Evolutionary conservation across 768 basidiomycete genomes (phyloP), one percentile per base, ranked within the genome.

Genomic region (Macrolepiota dolichaula): DNA sequence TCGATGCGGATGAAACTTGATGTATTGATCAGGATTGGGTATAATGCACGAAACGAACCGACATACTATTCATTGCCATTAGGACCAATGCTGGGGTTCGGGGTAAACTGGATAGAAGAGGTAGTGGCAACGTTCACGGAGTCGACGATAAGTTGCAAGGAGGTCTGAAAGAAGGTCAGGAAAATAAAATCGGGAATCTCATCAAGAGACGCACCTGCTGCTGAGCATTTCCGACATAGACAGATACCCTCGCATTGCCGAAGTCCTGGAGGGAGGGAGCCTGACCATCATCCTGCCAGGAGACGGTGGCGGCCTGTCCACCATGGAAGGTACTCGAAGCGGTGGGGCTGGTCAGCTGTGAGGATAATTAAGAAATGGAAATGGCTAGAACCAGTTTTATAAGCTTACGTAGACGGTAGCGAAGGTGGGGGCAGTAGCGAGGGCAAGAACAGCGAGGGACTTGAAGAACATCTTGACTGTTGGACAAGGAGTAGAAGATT

Each of bases 1-100:
- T 89, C 82, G 68, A 90, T 74, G 51, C 91, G 90, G 69, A 95
- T 81, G 78, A 95, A 95, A 78, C 89, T 91, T 32, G 7, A 61
- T 2, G 24, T 19, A 25, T 17, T 36, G 2, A 44, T 67, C 50
- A 67, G 44, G 61, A 42, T 47, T 11, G 17, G 40, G 55, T 40
- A 24, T 40, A 38, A 13, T 13, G 37, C 2, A 10, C 27, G 55
- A n/a, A 32, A 22, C 32, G 35, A 24, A 22, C 24, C 32, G 13
- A 69, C 83, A 40, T 61, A 89, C 87, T 91, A 91, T 70, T 81
- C 68, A 50, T 55, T 44, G 66, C 77, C 72, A 70, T 85, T 74
- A 15, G 87, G 82, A 2, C 89, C 89, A 53, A 84, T 82, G 47
- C 69, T 65, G 0, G 79, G 62, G 55, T 82, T 68, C 1, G 83